phyloP scores from a whole-genome alignment of 495 filamentous ascomycete species.

The Cercophora newfieldiana region DNA sequence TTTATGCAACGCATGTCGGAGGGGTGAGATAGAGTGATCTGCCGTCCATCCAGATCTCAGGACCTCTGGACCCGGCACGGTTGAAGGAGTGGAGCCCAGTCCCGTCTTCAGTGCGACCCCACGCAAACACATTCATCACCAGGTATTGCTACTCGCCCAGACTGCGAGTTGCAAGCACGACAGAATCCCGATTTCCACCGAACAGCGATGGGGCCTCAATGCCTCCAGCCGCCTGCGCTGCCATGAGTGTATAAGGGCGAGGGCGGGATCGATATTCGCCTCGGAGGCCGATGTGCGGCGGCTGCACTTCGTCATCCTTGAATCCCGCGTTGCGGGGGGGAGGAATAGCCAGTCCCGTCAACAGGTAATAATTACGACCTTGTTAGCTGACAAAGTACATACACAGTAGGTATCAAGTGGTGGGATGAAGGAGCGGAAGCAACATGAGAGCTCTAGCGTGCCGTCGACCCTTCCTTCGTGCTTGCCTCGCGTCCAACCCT shows the following conservation, averaged over 20 bases:
- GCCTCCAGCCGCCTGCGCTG: neutral
- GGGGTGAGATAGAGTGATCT: conserved; percentile 9
- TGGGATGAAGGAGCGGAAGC: no score
- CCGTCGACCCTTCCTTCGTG: no score
- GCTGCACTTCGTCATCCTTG: neutral
- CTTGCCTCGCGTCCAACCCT: neutral
- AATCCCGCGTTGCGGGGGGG: neutral
- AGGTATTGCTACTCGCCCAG: neutral
- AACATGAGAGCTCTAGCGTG: no score
- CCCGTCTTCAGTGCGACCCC: neutral
- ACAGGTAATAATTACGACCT: neutral
- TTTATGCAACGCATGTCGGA: neutral
- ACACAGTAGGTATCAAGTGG: no score
- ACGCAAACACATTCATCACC: neutral
- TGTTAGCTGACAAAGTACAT: no score
- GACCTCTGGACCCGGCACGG: conserved; percentile 3
- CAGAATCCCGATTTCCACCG: neutral
- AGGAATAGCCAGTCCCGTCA: neutral
- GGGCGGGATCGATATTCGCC: neutral
- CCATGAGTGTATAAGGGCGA: neutral
- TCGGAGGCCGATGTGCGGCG: neutral
- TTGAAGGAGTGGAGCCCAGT: neutral
- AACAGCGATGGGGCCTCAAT: neutral
- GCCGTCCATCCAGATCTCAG: conserved; percentile 9
- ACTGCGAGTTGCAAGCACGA: neutral